Conservation (phyloP, 2,329 filamentous ascomycete species). For the Gaeumannomyces sp. region DNA sequence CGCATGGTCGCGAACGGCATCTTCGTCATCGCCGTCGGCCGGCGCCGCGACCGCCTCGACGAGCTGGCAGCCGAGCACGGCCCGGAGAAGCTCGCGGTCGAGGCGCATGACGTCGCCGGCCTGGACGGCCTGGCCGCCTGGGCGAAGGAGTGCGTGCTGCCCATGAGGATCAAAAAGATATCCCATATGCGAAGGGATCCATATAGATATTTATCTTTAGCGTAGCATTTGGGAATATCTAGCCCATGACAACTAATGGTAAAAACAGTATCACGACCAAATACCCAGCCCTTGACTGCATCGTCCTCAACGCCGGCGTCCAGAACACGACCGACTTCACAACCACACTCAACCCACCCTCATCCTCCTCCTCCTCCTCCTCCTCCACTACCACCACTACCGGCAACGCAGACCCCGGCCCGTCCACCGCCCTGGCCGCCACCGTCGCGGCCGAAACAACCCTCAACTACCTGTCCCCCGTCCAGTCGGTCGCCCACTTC, state of each 20-base stretch:
- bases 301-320: constrained; percentile 52
- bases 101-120: constrained; percentile 42
- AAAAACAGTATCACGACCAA: constrained; percentile 13
- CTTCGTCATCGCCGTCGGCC: constrained; percentile 49
- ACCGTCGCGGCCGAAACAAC: constrained; percentile 21
- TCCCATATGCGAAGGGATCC: too few relatives aligned
- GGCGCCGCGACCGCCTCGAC: constrained; percentile 42
- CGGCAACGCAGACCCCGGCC: constrained; percentile 23
- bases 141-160: constrained; percentile 26
- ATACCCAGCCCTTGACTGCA: constrained; percentile 46
- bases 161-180: too few relatives aligned
- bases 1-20: constrained; percentile 36
- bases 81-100: constrained; percentile 29
- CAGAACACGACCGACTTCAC: constrained; percentile 43
- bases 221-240: too few relatives aligned
- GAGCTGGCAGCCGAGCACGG: constrained; percentile 39
- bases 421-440: constrained; percentile 25
- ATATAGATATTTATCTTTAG: too few relatives aligned
- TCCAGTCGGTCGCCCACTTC: constrained; percentile 18
- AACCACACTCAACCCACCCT: constrained; percentile 26
- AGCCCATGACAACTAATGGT: too few relatives aligned
- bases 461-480: constrained; percentile 17
- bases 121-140: constrained; percentile 35
- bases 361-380: too few relatives aligned
- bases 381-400: constrained; percentile 13